Percentiles rank a stretch among this genome's conserved stretches.
These are phyloP conservation scores for Sisymbrium irio DNA, from an alignment of 345 rosid species.

Conservation along the genomic window DNA sequence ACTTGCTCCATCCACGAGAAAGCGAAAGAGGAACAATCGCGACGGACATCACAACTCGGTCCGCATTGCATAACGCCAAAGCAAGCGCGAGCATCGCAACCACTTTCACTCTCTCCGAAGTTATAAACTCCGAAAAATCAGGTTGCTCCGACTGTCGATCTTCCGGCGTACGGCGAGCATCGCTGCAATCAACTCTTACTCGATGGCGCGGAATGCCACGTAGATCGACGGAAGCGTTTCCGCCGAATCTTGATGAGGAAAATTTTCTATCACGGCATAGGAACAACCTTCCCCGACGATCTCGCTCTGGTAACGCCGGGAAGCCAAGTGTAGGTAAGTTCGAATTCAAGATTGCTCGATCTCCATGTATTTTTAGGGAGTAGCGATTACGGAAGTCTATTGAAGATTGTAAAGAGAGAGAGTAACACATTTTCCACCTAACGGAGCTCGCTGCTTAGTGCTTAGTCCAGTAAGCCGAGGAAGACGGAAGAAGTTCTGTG, in stretches of 20 bases:
- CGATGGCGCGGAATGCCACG: slow-evolving; percentile 30
- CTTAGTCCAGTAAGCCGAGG: slow-evolving; percentile 4
- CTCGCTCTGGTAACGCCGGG: slow-evolving; percentile 11
- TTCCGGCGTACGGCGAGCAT: slow-evolving; percentile 41
- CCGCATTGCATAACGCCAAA: slow-evolving; percentile 84
- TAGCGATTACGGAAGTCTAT: neutral
- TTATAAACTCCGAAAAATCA: slow-evolving; percentile 68
- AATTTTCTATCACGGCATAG: neutral
- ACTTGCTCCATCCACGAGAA: slow-evolving; percentile 89
- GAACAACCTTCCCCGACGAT: slow-evolving; percentile 13
- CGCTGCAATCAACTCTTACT: slow-evolving; percentile 48
- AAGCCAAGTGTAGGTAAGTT: slow-evolving; percentile 5
- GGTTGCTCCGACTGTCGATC: slow-evolving; percentile 38
- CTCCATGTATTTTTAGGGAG: neutral
- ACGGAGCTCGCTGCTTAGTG: slow-evolving; percentile 3
- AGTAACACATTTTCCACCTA: slow-evolving; percentile 24
- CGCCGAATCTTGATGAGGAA: neutral
- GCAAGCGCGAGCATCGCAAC: slow-evolving; percentile 91
- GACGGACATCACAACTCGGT: slow-evolving; percentile 92
- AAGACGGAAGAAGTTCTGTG: slow-evolving; percentile 1
- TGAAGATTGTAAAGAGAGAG: slow-evolving; percentile 27
- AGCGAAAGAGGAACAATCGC: slow-evolving; percentile 87
- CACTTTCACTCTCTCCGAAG: slow-evolving; percentile 93
- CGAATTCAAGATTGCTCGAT: slow-evolving; percentile 17
- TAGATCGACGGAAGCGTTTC: slow-evolving; percentile 10